A percentile compares a stretch with the other conserved stretches of the same genome.
Evolutionary conservation across 495 filamentous ascomycete genomes (phyloP).

Genomic region (Aspergillus haitiensis): DNA sequence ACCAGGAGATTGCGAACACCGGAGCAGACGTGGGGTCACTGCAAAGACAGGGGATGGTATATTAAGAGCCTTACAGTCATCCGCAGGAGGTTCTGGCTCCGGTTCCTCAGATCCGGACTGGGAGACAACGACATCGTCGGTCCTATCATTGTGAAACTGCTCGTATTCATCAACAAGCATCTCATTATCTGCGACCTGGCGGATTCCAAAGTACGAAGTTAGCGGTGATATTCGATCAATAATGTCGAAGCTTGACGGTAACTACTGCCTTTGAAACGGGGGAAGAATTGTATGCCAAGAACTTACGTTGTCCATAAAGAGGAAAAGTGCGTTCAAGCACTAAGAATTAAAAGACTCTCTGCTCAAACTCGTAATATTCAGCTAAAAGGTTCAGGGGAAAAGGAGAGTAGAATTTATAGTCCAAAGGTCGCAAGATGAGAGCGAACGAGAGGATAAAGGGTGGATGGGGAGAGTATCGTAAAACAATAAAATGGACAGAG

Average conservation of each 20-base stretch:
- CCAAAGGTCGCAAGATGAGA: constrained; percentile 8
- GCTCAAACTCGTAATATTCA: constrained; percentile 7
- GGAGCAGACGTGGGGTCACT: background rate
- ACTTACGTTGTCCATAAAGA: constrained; percentile 53
- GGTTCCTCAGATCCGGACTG: constrained; percentile 60
- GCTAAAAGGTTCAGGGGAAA: constrained; percentile 9
- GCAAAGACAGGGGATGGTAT: constrained; percentile 7
- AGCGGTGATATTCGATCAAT: constrained; percentile 5
- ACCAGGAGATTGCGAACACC: background rate
- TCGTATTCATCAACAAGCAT: constrained; percentile 75
- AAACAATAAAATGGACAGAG: constrained; percentile 17
- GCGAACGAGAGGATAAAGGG: constrained; percentile 2
- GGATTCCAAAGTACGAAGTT: constrained; percentile 7
- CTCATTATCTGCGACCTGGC: constrained; percentile 51
- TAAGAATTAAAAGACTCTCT: constrained; percentile 31
- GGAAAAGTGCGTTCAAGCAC: constrained; percentile 36
- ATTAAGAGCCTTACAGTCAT: constrained; percentile 62
- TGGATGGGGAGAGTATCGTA: constrained; percentile 13
- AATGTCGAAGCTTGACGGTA: background rate
- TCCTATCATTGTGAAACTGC: constrained; percentile 73
- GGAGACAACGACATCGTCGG: constrained; percentile 81
- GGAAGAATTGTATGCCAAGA: constrained; percentile 25
- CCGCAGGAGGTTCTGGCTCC: constrained; percentile 58
- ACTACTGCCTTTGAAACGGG: constrained; percentile 20
- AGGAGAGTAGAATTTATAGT: constrained; percentile 7